phyloP scores from a whole-genome alignment of 1,139 yeast species.

The Diutina siamensis region DNA sequence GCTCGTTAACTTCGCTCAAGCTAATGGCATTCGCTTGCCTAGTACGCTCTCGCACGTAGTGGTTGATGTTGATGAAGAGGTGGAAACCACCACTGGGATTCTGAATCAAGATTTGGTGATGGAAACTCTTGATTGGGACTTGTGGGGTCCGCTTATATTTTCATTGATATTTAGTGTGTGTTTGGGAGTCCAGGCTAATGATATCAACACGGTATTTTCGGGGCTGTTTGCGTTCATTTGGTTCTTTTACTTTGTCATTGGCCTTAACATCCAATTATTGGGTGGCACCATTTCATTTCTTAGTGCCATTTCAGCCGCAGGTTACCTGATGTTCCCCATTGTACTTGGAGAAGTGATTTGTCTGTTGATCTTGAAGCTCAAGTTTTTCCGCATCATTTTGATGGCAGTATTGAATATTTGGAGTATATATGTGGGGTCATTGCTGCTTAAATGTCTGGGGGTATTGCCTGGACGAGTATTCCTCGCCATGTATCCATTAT shows the following conservation, averaged over 20 bases:
- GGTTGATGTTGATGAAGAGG: conserved; percentile 18
- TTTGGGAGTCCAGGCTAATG: conserved; percentile 32
- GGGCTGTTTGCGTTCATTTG: conserved; percentile 36
- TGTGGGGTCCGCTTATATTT: conserved; percentile 83
- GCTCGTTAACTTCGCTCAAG: conserved; percentile 30
- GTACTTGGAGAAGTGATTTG: conserved; percentile 55
- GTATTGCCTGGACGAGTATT: conserved; percentile 59
- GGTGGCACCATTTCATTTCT: conserved; percentile 67
- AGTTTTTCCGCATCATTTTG: conserved; percentile 42
- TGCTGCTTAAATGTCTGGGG: conserved; percentile 58
- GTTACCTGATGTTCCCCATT: conserved; percentile 74
- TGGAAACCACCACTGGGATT: conserved; percentile 13
- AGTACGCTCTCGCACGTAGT: conserved; percentile 20
- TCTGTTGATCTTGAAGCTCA: conserved; percentile 39
- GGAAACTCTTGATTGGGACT: conserved; percentile 61
- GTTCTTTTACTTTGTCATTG: conserved; percentile 50
- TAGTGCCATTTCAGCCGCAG: conserved; percentile 72
- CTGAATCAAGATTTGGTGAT: conserved; percentile 11
- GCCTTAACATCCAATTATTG: conserved; percentile 60
- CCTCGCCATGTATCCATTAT: conserved; percentile 73
- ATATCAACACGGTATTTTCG: conserved; percentile 38
- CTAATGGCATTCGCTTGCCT: conserved; percentile 35
- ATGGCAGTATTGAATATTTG: conserved; percentile 47
- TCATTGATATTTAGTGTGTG: conserved; percentile 52
- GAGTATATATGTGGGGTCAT: conserved; percentile 63